phyloP scores from a whole-genome alignment of 352 stramenopile species.

The Phytophthora cryptogea region DNA sequence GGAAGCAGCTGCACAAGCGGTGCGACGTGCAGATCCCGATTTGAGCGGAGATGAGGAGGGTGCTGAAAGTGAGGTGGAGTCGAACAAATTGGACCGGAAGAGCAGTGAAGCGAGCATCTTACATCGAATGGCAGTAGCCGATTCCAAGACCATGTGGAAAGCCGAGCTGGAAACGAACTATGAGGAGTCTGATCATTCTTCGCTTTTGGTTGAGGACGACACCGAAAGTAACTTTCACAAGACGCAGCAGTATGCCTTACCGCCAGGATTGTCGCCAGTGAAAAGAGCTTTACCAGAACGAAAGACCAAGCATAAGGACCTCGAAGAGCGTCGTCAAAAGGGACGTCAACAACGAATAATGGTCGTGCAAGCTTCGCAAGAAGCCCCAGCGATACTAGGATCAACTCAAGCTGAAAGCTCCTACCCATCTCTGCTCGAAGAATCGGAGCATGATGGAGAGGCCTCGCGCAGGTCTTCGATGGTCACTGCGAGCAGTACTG shows the following conservation, averaged over 20 bases:
- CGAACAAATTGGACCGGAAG: slow-evolving; percentile 44
- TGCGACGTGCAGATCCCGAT: slow-evolving; percentile 10
- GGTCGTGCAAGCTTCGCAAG: slow-evolving; percentile 23
- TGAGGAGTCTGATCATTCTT: slow-evolving; percentile 37
- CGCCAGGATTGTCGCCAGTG: slow-evolving; percentile 15
- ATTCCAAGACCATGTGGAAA: slow-evolving; percentile 57
- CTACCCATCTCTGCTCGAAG: slow-evolving; percentile 17
- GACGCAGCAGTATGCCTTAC: slow-evolving; percentile 8
- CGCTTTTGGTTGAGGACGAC: slow-evolving; percentile 2
- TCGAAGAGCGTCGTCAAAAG: slow-evolving; percentile 62
- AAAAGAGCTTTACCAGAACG: slow-evolving; percentile 53
- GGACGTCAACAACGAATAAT: slow-evolving; percentile 56
- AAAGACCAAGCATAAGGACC: slow-evolving; percentile 65
- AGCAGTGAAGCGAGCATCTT: slow-evolving; percentile 58
- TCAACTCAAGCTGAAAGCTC: slow-evolving; percentile 19
- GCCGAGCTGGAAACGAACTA: slow-evolving; percentile 53
- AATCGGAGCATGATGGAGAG: slow-evolving; percentile 18
- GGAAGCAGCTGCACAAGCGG: slow-evolving; percentile 47
- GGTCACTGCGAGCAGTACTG: slow-evolving; percentile 3
- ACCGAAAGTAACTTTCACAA: background rate
- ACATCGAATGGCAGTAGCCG: slow-evolving; percentile 54
- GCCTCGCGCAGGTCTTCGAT: slow-evolving; percentile 20
- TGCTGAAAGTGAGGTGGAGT: slow-evolving; percentile 16
- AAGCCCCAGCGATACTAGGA: slow-evolving; percentile 5
- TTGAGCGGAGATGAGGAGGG: slow-evolving; percentile 6